phyloP scores from a whole-genome alignment of 129 eudicot species.

The Gnaphalium uliginosum region DNA sequence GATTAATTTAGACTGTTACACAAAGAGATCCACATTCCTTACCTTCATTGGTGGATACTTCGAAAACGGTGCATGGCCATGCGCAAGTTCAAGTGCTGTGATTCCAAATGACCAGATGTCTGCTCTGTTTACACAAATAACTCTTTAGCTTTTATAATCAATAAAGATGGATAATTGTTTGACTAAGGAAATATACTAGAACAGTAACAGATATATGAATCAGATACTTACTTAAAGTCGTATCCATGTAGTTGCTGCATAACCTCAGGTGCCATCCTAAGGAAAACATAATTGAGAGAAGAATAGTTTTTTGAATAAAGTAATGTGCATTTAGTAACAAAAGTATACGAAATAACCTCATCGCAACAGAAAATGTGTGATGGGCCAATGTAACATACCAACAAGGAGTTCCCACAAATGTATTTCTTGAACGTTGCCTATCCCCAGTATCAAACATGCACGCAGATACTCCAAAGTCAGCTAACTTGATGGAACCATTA shows the following conservation, averaged over 20 bases:
- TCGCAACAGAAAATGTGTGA: background rate
- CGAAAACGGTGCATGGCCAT: slow-evolving; percentile 97
- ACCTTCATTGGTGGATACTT: slow-evolving; percentile 99
- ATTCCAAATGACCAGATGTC: slow-evolving; percentile 98
- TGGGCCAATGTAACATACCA: slow-evolving; percentile 54
- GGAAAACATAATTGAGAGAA: slow-evolving; percentile 12
- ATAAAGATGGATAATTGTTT: background rate
- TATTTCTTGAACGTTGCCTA: slow-evolving; percentile 88
- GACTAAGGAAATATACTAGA: background rate
- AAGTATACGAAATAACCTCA: slow-evolving; percentile 5
- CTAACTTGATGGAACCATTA: slow-evolving; percentile 83
- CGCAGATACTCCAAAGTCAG: slow-evolving; percentile 96
- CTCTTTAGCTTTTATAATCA: slow-evolving; percentile 9
- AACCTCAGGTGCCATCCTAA: slow-evolving; percentile 99
- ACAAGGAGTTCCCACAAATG: slow-evolving; percentile 98
- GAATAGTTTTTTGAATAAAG: background rate
- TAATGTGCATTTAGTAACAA: background rate
- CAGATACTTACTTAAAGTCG: slow-evolving; percentile 78
- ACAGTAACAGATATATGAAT: background rate
- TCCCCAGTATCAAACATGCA: slow-evolving; percentile 98
- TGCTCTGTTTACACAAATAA: slow-evolving; percentile 64
- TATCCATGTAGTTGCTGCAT: slow-evolving; percentile 95
- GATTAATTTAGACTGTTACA: background rate
- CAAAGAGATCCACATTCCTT: slow-evolving; percentile 6
- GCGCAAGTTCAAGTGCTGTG: slow-evolving; percentile 99